Evolutionary conservation across 2,329 filamentous ascomycete genomes (phyloP).

Genomic region (Sclerotinia glacialis): DNA sequence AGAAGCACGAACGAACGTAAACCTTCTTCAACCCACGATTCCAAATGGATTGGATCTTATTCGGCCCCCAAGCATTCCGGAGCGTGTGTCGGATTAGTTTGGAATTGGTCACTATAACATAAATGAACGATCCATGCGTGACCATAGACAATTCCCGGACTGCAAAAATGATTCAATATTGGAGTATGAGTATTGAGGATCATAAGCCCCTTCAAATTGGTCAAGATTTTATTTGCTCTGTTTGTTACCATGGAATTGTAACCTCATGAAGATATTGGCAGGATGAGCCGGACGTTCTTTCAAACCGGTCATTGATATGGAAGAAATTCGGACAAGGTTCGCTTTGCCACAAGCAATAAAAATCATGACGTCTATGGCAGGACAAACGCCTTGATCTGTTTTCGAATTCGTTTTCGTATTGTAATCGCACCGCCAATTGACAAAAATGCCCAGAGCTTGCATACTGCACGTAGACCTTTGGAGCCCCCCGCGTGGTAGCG

Average conservation of each 20-base stretch:
- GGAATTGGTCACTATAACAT: neutral
- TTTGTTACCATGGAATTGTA: neutral
- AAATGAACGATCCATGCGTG: neutral
- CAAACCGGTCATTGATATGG: neutral
- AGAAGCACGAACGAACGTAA: neutral
- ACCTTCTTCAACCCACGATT: neutral
- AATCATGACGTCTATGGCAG: neutral
- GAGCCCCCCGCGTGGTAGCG: neutral
- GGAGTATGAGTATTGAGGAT: neutral
- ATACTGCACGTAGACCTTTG: neutral
- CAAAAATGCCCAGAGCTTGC: neutral
- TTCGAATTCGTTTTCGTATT: slow-evolving; percentile 20
- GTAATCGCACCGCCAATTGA: neutral
- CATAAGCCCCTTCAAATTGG: neutral
- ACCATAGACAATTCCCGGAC: neutral
- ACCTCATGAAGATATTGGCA: neutral
- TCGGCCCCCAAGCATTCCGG: neutral
- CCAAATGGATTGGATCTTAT: neutral
- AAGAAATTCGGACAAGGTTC: neutral
- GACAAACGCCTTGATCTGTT: neutral
- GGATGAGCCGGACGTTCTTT: slow-evolving; percentile 9
- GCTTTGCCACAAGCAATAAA: neutral
- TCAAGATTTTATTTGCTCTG: neutral
- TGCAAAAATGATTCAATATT: neutral
- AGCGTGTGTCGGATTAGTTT: neutral